phyloP scores from a whole-genome alignment of 208 protist species.

The Leishmania martiniquensis region DNA sequence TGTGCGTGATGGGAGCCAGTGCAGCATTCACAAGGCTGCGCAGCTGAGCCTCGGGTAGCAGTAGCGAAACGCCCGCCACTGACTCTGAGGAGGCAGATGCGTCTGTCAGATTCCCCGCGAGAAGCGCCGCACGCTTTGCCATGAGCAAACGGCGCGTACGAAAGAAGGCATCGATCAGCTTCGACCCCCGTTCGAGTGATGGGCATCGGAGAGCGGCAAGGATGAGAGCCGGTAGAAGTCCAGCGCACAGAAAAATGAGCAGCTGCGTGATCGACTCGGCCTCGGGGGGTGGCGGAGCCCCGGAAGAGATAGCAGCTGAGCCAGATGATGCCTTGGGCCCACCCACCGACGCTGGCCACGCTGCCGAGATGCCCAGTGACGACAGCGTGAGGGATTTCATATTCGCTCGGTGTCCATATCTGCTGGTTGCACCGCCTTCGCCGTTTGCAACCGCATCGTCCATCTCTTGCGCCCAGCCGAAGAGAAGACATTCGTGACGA shows the following conservation, averaged over 20 bases:
- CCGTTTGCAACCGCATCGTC: not conserved
- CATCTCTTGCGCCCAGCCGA: constrained; percentile 4
- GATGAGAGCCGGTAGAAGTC: constrained; percentile 11
- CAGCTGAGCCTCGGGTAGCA: constrained; percentile 17
- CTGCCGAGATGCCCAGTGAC: constrained; percentile 6
- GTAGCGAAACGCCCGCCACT: not conserved
- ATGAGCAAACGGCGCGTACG: constrained; percentile 12
- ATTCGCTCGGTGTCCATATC: not conserved
- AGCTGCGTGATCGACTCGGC: constrained; percentile 2
- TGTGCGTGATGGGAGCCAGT: not conserved
- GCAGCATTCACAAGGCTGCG: constrained; percentile 1
- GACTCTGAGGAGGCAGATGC: not conserved
- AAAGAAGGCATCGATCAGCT: constrained; percentile 12
- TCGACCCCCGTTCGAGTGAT: constrained; percentile 8
- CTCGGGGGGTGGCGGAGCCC: not conserved
- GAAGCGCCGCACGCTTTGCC: not conserved
- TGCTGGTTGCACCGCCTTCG: not conserved
- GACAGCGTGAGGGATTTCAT: not conserved
- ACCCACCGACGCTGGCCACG: not conserved
- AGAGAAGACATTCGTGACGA: constrained; percentile 21
- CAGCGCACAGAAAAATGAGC: constrained; percentile 15
- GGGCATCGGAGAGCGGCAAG: constrained; percentile 9
- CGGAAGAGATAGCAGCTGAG: not conserved
- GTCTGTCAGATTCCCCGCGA: not conserved
- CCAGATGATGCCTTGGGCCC: not conserved